Evolutionary conservation across 306 rosid genomes (phyloP), one percentile per base, ranked within the genome.

Genomic region (Sicyos edulis): DNA sequence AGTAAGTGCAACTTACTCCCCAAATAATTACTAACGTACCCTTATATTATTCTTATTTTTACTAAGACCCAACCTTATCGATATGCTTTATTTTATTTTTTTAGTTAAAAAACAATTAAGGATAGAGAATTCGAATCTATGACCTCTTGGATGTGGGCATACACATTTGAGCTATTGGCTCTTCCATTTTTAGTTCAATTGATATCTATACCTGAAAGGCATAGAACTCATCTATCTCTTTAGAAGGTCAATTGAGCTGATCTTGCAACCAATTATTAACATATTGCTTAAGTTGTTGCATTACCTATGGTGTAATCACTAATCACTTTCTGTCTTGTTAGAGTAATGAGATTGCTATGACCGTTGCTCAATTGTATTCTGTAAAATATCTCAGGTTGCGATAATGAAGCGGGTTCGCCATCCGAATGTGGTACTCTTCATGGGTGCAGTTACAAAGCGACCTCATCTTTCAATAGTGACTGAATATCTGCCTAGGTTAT

Each of bases 401-500:
- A 93, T 93, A 77, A 91, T 93, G 99, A 93, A 93, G 80, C 96
- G 95, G 9, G 95, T 93, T 14, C 95, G 99, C 61, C 99, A 91
- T 86, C 99, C 97, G 40, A 91, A 91, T 75, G 89, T 93, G 66
- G 99, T 93, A 75, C 97, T 93, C 51, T 93, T 93, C 86, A 93
- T 93, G 99, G 99, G 97, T 32, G 96, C 96, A 21, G 99, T 93
- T 63, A 93, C 99, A 15, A 91, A 86, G 79, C 80, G 89, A 49
- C 97, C 99, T 13, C 84, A 91, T 83, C 84, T 93, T 59, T 93
- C 99, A 14, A 93, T 91, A 65, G 97, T 93, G 78, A 93, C 97
- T 26, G 99, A 93, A 77, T 93, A 91, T 78, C 80, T 93, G 59
- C 99, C 95, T 0, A 85, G 99, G 99, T 91, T 81, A 76, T 59